phyloP scores from a whole-genome alignment of 768 basidiomycete genomes.

The Guyanaporus albipodus region DNA sequence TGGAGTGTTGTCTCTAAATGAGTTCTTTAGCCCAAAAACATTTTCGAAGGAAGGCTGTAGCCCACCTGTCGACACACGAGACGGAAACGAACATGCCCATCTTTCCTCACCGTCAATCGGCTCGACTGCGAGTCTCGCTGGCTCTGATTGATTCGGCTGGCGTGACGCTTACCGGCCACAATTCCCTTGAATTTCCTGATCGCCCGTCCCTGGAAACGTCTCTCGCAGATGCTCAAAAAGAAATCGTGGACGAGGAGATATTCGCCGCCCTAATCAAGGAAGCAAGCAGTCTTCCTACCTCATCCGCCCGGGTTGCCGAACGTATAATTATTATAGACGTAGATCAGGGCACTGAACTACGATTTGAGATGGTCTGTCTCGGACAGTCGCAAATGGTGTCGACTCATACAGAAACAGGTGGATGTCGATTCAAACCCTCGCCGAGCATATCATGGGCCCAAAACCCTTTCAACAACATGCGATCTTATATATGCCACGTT shows the following conservation, averaged over 20 bases:
- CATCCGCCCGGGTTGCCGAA: conserved; percentile 75
- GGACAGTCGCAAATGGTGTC: background rate
- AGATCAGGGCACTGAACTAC: conserved; percentile 64
- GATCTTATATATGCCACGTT: conserved; percentile 66
- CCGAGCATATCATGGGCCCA: conserved; percentile 8
- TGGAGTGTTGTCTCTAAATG: background rate
- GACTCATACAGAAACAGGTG: conserved; percentile 28
- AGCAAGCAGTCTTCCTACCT: conserved; percentile 71
- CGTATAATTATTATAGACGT: conserved; percentile 72
- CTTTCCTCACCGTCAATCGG: conserved; percentile 62
- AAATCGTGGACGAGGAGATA: conserved; percentile 77
- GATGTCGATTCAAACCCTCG: conserved; percentile 25
- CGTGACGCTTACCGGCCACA: conserved; percentile 32
- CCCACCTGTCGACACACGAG: conserved; percentile 53
- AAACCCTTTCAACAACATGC: conserved; percentile 39
- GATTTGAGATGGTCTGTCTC: conserved; percentile 64
- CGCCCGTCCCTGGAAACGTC: conserved; percentile 44
- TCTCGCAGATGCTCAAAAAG: conserved; percentile 59
- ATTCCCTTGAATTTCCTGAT: conserved; percentile 31
- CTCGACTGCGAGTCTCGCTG: conserved; percentile 61
- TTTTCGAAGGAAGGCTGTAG: conserved; percentile 70
- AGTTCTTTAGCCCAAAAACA: conserved; percentile 50
- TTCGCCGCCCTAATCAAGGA: conserved; percentile 71
- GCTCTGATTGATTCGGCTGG: conserved; percentile 34
- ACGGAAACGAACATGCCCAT: conserved; percentile 42